A percentile compares a stretch with the other conserved stretches of the same genome.
Conservation (phyloP, 2,329 filamentous ascomycete species). For the Talaromyces sp. region DNA sequence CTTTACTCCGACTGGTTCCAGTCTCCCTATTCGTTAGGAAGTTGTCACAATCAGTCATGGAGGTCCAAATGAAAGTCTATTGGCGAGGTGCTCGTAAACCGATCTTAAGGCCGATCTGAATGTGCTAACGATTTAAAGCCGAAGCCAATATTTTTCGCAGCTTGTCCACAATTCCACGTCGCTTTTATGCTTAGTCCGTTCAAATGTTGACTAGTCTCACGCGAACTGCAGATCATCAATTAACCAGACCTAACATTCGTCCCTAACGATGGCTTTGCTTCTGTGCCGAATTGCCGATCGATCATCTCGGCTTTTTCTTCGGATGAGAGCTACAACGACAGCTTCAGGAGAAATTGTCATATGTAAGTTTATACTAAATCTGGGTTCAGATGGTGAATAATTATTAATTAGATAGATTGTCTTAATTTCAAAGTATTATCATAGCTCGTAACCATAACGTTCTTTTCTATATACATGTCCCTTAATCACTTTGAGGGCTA, state of each 20-base stretch:
- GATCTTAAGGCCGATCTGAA: not conserved
- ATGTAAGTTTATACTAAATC: not conserved
- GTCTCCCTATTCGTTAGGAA: not conserved
- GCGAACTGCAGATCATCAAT: not conserved
- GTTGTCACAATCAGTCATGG: not conserved
- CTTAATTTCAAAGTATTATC: not conserved
- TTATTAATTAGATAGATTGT: not conserved
- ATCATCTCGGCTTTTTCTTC: not conserved
- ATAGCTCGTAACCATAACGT: not conserved
- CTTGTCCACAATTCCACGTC: not conserved
- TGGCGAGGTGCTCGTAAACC: not conserved
- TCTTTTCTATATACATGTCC: not conserved
- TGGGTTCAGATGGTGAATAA: not conserved
- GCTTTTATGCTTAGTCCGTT: not conserved
- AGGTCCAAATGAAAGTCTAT: not conserved
- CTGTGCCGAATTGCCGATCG: not conserved
- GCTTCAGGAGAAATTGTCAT: not conserved
- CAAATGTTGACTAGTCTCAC: not conserved
- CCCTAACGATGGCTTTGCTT: not conserved
- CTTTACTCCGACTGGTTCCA: not conserved
- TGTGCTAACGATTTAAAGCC: not conserved
- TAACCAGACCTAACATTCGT: no score
- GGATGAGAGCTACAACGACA: not conserved
- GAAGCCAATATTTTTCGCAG: not conserved
- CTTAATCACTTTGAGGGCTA: not conserved